Base-by-base conservation (phyloP, 2,329 filamentous ascomycete genomes). In the Fusarium heterosporum region DNA sequence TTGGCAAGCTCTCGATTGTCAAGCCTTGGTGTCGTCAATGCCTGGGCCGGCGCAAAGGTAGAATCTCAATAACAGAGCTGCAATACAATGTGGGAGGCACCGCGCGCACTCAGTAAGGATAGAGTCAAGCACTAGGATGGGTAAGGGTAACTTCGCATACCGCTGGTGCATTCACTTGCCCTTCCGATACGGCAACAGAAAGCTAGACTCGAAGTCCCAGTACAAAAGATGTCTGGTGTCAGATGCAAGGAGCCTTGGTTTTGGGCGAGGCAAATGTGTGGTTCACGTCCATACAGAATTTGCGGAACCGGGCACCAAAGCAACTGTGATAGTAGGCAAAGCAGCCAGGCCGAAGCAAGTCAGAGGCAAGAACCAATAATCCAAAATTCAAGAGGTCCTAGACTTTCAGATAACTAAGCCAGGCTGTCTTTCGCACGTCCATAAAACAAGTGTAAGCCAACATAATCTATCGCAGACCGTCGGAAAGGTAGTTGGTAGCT, bases 31-130 rank as follows among this genome's bases (percentile, higher is more conserved):
- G 50, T 63, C 53, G 28, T n/a, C 58, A 61, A 68, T 61, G 36
- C 51, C 50, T 54, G 29, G 28, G 45, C 48, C 29, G 55, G 65
- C 65, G 64, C 64, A 66, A 53, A 67, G 29, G 40, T 32, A 64
- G 50, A 48, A 16, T 54, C 51, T 57, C 55, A 58, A 57, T 41
- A 65, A 38, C 29, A 57, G 43, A 34, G 36, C 32, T 45, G 48
- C 45, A 48, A 68, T 57, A 68, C 48, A 61, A 68, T 48, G 65
- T 68, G 54, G 54, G 61, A 68, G 49, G 55, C 47, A 57, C 55
- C 50, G 50, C 61, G 56, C 36, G 66, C 61, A 68, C 51, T 61
- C 55, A 48, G 50, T 39, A 51, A 55, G 54, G 53, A 62, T 48
- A 58, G 41, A 68, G 50, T 61, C 45, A 48, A 51, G 64, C 51